These are phyloP conservation scores for Phytophthora pisi DNA, from an alignment of 352 stramenopile species.

Conservation along the genomic window DNA sequence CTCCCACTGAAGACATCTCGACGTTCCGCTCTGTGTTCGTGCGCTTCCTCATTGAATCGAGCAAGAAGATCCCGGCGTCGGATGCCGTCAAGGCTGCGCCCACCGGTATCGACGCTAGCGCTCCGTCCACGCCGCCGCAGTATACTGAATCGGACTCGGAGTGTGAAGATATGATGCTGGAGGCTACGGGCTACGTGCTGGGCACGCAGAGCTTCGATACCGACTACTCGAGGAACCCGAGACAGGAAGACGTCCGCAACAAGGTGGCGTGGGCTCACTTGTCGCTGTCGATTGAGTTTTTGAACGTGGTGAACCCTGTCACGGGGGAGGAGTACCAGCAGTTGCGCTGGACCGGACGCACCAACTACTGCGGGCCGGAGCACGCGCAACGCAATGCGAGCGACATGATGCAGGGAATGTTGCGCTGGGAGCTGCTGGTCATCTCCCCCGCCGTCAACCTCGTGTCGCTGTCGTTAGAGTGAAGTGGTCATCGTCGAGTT, in stretches of 20 bases:
- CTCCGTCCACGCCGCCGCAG: constrained; percentile 17
- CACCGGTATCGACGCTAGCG: constrained; percentile 19
- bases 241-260: constrained; percentile 18
- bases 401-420: constrained; percentile 42
- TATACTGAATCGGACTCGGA: constrained; percentile 23
- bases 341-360: constrained; percentile 44
- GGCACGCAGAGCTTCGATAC: constrained; percentile 50
- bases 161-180: constrained; percentile 21
- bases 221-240: constrained; percentile 18
- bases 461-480: constrained; percentile 27
- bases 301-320: constrained; percentile 32
- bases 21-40: constrained; percentile 48
- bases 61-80: constrained; percentile 16
- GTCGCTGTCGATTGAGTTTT: constrained; percentile 48
- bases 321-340: constrained; percentile 39
- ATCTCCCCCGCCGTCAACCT: constrained; percentile 39
- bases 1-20: constrained; percentile 28
- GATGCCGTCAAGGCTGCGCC: background rate
- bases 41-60: constrained; percentile 45
- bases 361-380: constrained; percentile 41
- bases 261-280: constrained; percentile 45
- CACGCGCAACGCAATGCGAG: constrained; percentile 43
- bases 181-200: constrained; percentile 42
- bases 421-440: constrained; percentile 45
- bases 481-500: background rate